Percentiles rank a stretch among this genome's conserved stretches.
These are phyloP conservation scores for Besnoitia besnoiti DNA, from an alignment of 169 alveolate species.

Conservation along the genomic window DNA sequence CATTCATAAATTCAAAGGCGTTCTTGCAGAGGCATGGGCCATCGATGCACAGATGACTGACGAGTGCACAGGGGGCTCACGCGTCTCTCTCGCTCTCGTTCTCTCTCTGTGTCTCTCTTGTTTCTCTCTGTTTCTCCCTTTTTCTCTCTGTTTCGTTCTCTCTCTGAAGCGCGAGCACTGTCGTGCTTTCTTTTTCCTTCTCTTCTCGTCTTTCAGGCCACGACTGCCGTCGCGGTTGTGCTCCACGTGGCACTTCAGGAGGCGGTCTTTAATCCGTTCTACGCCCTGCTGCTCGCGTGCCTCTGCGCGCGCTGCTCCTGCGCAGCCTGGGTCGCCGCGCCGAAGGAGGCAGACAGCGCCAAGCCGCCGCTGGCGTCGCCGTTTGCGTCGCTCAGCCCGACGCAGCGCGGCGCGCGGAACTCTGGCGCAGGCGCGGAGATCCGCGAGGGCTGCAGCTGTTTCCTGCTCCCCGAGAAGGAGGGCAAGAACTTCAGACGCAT, in stretches of 20 bases:
- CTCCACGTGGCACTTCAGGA: slow-evolving; percentile 64
- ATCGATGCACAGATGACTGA: too few relatives aligned
- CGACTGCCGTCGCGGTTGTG: slow-evolving; percentile 61
- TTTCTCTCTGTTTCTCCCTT: too few relatives aligned
- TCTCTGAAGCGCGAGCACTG: neutral
- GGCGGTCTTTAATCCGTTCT: slow-evolving; percentile 54
- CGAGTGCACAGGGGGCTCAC: too few relatives aligned
- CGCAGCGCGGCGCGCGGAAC: neutral
- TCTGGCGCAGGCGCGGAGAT: too few relatives aligned
- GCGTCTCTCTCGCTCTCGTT: too few relatives aligned
- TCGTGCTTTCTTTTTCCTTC: too few relatives aligned
- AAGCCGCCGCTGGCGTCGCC: neutral
- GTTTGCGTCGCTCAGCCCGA: neutral
- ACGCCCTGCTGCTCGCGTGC: slow-evolving; percentile 57
- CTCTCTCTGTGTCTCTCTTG: too few relatives aligned
- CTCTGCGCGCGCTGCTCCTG: slow-evolving; percentile 63
- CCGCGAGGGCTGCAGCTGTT: slow-evolving; percentile 47
- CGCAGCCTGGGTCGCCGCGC: neutral
- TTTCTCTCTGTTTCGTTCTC: too few relatives aligned
- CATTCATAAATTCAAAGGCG: too few relatives aligned
- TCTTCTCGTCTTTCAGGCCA: slow-evolving; percentile 1
- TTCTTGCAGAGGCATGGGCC: too few relatives aligned
- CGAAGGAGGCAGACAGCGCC: neutral
- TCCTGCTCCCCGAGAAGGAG: slow-evolving; percentile 44
- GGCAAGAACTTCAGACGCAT: slow-evolving; percentile 58